These are phyloP conservation scores for Fusarium siculi DNA, from an alignment of 2,329 filamentous ascomycete species.

Conservation along the genomic window DNA sequence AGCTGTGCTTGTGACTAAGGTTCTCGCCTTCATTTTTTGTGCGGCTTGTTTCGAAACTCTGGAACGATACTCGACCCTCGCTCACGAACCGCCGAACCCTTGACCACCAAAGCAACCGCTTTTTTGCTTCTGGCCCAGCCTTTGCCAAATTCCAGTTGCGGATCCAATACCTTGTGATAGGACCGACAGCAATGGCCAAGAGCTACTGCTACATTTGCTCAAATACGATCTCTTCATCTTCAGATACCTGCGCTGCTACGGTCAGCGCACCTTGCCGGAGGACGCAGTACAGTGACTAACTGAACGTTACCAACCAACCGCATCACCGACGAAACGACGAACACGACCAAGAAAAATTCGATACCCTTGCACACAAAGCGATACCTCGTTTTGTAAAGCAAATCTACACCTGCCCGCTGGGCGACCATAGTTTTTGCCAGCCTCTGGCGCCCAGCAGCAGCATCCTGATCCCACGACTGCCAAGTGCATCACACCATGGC, in stretches of 20 bases:
- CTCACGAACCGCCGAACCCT: slow-evolving; percentile 20
- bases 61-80: slow-evolving; percentile 16
- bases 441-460: slow-evolving; percentile 40
- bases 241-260: slow-evolving; percentile 29
- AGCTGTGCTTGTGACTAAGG: slow-evolving; percentile 23
- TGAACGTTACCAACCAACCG: slow-evolving; percentile 29
- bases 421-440: slow-evolving; percentile 39
- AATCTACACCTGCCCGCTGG: slow-evolving; percentile 26
- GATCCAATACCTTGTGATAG: slow-evolving; percentile 31
- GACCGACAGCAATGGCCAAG: slow-evolving; percentile 43
- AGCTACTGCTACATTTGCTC: slow-evolving; percentile 28
- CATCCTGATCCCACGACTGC: slow-evolving; percentile 14
- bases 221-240: slow-evolving; percentile 17
- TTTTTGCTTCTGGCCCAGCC: slow-evolving; percentile 13
- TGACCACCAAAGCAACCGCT: slow-evolving; percentile 7
- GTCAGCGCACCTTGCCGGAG: slow-evolving; percentile 31
- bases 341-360: slow-evolving; percentile 12
- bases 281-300: slow-evolving; percentile 30
- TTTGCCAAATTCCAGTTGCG: slow-evolving; percentile 21
- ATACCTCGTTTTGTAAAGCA: slow-evolving; percentile 13
- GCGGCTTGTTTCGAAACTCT: slow-evolving; percentile 17
- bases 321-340: slow-evolving; percentile 28
- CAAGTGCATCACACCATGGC: slow-evolving; percentile 29
- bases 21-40: slow-evolving; percentile 14
- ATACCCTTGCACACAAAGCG: slow-evolving; percentile 29